Evolutionary conservation across 192 early-diverging fungal species (phyloP).

Genomic region (Oehlia diaphana): DNA sequence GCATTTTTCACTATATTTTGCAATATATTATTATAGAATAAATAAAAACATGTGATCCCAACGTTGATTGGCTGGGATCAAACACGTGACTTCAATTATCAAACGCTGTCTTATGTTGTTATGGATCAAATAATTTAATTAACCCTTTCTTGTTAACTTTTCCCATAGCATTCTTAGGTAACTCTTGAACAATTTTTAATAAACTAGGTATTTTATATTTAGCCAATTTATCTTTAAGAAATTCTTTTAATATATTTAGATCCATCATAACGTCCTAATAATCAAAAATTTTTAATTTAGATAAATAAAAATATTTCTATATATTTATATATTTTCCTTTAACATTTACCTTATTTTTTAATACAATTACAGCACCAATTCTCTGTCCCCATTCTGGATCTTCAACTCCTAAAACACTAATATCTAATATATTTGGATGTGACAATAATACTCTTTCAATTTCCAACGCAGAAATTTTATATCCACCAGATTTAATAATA

Average conservation of each 20-base stretch:
- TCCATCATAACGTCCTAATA: neutral
- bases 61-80: too few relatives aligned
- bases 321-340: too few relatives aligned
- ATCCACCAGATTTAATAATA: conserved; percentile 88
- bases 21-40: too few relatives aligned
- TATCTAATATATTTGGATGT: conserved; percentile 61
- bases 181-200: conserved; percentile 46
- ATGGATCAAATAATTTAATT: conserved; percentile 18
- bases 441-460: conserved; percentile 79
- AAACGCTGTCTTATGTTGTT: too few relatives aligned
- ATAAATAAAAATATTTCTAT: neutral
- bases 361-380: conserved; percentile 67
- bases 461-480: conserved; percentile 83
- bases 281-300: neutral
- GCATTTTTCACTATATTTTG: too few relatives aligned
- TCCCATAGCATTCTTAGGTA: conserved; percentile 87
- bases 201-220: conserved; percentile 74
- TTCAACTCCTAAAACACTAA: conserved; percentile 71
- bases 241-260: conserved; percentile 13
- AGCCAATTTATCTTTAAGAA: conserved; percentile 51
- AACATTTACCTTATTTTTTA: conserved; percentile 34
- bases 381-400: conserved; percentile 78
- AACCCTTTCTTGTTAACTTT: conserved; percentile 87
- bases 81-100: neutral
- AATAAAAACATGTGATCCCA: too few relatives aligned